Evolutionary conservation across 2,329 filamentous ascomycete genomes (phyloP).

Genomic region (Diaporthe ampelina): DNA sequence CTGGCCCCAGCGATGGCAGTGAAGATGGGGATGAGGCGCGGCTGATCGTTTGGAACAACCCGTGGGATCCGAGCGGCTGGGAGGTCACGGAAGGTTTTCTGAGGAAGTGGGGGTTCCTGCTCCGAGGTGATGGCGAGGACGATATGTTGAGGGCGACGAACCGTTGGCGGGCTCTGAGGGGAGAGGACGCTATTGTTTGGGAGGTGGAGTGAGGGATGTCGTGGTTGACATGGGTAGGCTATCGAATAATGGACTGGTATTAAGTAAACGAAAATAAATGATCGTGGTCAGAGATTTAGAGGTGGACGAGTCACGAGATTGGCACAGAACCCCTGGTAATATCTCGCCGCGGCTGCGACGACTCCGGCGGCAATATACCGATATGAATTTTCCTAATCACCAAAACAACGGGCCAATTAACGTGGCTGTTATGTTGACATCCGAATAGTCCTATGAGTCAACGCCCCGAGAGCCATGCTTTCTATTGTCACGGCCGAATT

Average conservation of each 20-base stretch:
- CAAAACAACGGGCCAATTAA: background rate
- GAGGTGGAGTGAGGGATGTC: conserved; percentile 18
- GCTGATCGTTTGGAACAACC: conserved; percentile 37
- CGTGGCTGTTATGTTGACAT: background rate
- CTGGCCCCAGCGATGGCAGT: background rate
- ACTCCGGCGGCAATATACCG: background rate
- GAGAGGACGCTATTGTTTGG: conserved; percentile 31
- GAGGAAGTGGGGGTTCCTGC: conserved; percentile 47
- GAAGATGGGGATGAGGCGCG: conserved; percentile 4
- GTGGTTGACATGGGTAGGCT: background rate
- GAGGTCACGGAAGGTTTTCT: conserved; percentile 48
- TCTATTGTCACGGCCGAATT: background rate
- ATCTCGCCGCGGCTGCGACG: background rate
- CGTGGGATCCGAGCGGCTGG: conserved; percentile 49
- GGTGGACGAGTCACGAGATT: too few relatives aligned
- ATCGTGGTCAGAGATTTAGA: background rate
- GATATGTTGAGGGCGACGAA: conserved; percentile 47
- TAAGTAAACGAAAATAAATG: background rate
- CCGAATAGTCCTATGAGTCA: background rate
- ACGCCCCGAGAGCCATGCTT: background rate
- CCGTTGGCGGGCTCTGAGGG: conserved; percentile 25
- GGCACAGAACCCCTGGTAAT: background rate
- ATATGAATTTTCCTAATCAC: background rate
- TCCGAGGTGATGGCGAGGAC: conserved; percentile 46
- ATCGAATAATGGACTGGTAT: background rate